phyloP scores from a whole-genome alignment of 2,329 filamentous ascomycete species.

The Ascochyta pisi region DNA sequence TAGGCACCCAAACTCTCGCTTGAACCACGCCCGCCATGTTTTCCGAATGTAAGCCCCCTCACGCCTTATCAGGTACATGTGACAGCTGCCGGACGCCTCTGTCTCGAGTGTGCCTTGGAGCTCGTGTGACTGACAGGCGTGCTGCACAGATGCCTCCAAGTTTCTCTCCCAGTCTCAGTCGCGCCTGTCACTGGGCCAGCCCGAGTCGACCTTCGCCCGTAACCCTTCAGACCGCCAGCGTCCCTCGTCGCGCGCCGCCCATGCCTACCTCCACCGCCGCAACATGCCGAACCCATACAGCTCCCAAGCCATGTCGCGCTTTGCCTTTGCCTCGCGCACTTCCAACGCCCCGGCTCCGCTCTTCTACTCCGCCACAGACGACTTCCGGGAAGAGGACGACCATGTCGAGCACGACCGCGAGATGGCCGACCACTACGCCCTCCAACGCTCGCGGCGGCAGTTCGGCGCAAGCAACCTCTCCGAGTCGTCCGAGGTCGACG shows the following conservation, averaged over 20 bases:
- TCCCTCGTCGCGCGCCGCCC: constrained; percentile 56
- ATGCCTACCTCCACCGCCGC: constrained; percentile 58
- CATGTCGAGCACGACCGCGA: constrained; percentile 89
- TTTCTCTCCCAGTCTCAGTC: constrained; percentile 99
- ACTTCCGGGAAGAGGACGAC: constrained; percentile 91
- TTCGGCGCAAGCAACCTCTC: constrained; percentile 84
- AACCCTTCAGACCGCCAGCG: constrained; percentile 55
- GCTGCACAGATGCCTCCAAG: constrained; percentile 81
- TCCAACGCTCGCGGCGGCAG: constrained; percentile 87
- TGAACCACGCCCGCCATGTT: constrained; percentile 64
- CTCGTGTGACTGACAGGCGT: constrained; percentile 54
- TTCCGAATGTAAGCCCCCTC: constrained; percentile 79
- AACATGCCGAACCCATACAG: constrained; percentile 78
- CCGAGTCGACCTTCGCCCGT: constrained; percentile 56
- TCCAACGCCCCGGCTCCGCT: constrained; percentile 82
- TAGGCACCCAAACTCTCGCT: constrained; percentile 22
- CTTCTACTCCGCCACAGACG: constrained; percentile 91
- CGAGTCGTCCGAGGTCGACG: constrained; percentile 84
- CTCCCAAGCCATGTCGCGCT: constrained; percentile 69
- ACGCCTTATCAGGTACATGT: constrained; percentile 44
- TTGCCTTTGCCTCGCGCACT: constrained; percentile 80
- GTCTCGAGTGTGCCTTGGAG: constrained; percentile 32
- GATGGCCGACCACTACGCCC: constrained; percentile 89
- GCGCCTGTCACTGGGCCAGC: constrained; percentile 74
- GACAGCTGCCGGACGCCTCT: constrained; percentile 34